Evolutionary conservation across 2,329 filamentous ascomycete species (phyloP), one percentile per base, ranked within the genome.

Genomic region (Neofusicoccum cordaticola): DNA sequence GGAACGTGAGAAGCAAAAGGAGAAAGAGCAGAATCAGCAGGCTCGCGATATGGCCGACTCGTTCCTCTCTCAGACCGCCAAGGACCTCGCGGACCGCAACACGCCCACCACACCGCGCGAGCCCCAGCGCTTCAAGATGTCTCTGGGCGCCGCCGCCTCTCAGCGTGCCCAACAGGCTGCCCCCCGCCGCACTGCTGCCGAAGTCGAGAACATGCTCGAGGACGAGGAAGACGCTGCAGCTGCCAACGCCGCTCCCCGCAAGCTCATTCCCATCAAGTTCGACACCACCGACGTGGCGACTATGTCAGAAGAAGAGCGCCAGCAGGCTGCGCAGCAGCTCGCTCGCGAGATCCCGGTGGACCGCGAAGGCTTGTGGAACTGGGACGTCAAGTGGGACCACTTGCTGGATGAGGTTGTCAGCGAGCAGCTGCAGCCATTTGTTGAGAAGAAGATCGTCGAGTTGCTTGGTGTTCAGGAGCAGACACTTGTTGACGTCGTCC

Each of bases 391-490:
- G 71, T 99, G 95, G 95, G 90, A 96, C 60, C 92, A 88, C 78
- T 84, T 99, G 75, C 91, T 96, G 74, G 90, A 95, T 67, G 83
- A 85, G 15, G 85, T 95, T 47, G 87, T 98, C 66, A 86, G 87
- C 66, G 91, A 96, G 68, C 93, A 97, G 75, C 86, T 99, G 70
- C 88, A 91, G 72, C 93, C 94, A 35, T 99, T 97, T 80, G 92
- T 98, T 64, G 93, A 97, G 82, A 96, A 96, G 85, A 99, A 98
- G 84, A 92, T 98, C 70, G 90, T 99, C 66, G 95, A 99, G 78
- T 96, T 95, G 71, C 85, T 99, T 56, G 96, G 96, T 66, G 91
- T 99, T 65, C 93, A 98, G 79, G 95, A 99, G 77, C 92, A 98
- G 79, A 89, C 97, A 80, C 82, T 99, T 53, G 93, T 99, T 37